phyloP scores from a whole-genome alignment of 2,329 filamentous ascomycete genomes.

The Alternaria metachromatica region DNA sequence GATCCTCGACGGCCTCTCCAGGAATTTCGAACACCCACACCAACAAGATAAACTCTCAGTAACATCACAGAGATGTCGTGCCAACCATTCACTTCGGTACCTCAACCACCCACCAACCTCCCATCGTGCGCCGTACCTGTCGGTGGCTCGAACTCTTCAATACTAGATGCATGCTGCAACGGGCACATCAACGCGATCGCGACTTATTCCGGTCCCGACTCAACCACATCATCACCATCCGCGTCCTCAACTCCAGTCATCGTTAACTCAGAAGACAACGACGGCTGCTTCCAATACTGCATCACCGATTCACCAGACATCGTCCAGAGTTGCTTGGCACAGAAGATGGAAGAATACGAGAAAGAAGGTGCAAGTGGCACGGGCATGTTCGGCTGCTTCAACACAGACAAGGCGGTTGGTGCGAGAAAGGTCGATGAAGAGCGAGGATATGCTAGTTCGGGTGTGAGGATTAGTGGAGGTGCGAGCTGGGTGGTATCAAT shows the following conservation, averaged over 20 bases:
- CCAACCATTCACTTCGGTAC: constrained; percentile 22
- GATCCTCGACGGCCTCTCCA: neutral
- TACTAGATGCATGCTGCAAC: constrained; percentile 41
- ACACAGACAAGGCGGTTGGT: constrained; percentile 7
- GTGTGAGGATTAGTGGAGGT: constrained; percentile 1
- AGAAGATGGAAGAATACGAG: constrained; percentile 18
- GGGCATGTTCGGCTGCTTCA: constrained; percentile 21
- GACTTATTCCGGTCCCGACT: constrained; percentile 24
- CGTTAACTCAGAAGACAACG: constrained; percentile 14
- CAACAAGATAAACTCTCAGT: neutral
- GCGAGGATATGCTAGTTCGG: constrained; percentile 13
- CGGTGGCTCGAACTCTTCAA: constrained; percentile 35
- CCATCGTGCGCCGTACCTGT: constrained; percentile 35
- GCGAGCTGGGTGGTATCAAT: constrained; percentile 8
- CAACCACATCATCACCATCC: neutral
- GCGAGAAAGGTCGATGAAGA: constrained; percentile 9
- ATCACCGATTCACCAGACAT: constrained; percentile 21
- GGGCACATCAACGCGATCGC: constrained; percentile 36
- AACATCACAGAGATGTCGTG: constrained; percentile 15
- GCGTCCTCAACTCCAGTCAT: constrained; percentile 8
- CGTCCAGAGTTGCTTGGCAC: constrained; percentile 18
- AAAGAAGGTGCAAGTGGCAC: neutral
- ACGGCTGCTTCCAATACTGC: constrained; percentile 37
- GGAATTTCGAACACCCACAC: neutral
- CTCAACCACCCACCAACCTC: constrained; percentile 29